A percentile compares a stretch with the other conserved stretches of the same genome.
phyloP scores from a whole-genome alignment of 2,329 filamentous ascomycete species.

The Periconia digitata region DNA sequence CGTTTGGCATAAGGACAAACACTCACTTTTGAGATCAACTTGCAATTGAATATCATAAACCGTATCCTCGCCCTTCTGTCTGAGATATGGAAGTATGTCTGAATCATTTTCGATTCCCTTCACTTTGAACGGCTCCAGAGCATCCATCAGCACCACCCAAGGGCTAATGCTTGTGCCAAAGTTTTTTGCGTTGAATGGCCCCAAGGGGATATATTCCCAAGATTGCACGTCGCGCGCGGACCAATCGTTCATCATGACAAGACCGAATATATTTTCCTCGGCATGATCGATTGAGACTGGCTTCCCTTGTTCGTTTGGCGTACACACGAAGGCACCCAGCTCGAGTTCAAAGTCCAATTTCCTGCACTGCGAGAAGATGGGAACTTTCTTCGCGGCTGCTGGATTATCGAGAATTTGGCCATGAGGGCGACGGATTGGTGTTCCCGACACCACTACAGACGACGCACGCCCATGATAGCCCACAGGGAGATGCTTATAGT shows the following conservation, averaged over 20 bases:
- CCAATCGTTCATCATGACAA: constrained; percentile 87
- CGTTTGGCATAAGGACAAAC: constrained; percentile 5
- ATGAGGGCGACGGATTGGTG: constrained; percentile 69
- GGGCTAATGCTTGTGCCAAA: constrained; percentile 76
- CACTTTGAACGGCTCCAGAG: constrained; percentile 67
- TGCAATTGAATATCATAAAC: constrained; percentile 71
- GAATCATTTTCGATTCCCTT: constrained; percentile 58
- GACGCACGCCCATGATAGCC: constrained; percentile 80
- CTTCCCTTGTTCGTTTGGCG: constrained; percentile 64
- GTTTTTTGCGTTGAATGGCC: constrained; percentile 83
- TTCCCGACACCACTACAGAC: constrained; percentile 73
- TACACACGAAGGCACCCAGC: constrained; percentile 73
- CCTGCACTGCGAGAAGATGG: constrained; percentile 64
- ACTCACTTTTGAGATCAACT: constrained; percentile 60
- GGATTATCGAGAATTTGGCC: constrained; percentile 74
- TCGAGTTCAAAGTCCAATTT: constrained; percentile 80
- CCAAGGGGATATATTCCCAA: constrained; percentile 82
- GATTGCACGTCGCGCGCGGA: constrained; percentile 79
- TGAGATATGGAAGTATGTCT: constrained; percentile 63
- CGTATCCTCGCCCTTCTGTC: constrained; percentile 60
- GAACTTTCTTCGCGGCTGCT: constrained; percentile 61
- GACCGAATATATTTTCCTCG: constrained; percentile 72
- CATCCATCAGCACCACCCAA: constrained; percentile 78
- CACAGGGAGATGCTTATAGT: constrained; percentile 79
- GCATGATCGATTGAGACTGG: constrained; percentile 66